phyloP scores from a whole-genome alignment of 306 rosid genomes.

The Medicago ruthenica region DNA sequence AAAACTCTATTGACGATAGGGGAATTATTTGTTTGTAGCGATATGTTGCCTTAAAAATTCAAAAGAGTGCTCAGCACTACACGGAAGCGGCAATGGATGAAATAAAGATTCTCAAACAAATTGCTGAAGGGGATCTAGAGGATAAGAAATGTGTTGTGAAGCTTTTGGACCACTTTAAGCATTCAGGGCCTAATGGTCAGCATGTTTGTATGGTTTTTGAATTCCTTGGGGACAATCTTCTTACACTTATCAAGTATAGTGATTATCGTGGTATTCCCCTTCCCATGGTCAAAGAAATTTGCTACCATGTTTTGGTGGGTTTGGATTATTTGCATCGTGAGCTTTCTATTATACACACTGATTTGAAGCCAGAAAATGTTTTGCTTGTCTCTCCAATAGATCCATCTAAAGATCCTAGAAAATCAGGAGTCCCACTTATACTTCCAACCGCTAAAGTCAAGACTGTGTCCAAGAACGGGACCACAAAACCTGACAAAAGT shows the following conservation, averaged over 20 bases:
- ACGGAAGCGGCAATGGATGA: constrained; percentile 99
- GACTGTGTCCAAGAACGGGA: constrained; percentile 56
- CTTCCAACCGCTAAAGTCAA: constrained; percentile 64
- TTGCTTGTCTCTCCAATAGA: constrained; percentile 83
- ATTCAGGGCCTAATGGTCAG: constrained; percentile 93
- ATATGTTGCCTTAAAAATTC: constrained; percentile 96
- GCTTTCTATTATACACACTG: constrained; percentile 92
- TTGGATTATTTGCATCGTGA: constrained; percentile 95
- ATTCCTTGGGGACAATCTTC: constrained; percentile 92
- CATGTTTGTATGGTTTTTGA: constrained; percentile 98
- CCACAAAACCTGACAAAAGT: constrained; percentile 51
- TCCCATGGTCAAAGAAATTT: constrained; percentile 87
- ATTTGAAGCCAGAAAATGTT: constrained; percentile 96
- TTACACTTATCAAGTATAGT: constrained; percentile 88
- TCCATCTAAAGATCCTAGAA: constrained; percentile 82
- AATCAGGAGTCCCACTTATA: constrained; percentile 70
- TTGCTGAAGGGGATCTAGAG: constrained; percentile 86
- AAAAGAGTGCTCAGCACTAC: constrained; percentile 98
- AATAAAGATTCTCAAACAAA: constrained; percentile 90
- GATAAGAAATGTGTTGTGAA: constrained; percentile 93
- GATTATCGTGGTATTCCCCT: constrained; percentile 84
- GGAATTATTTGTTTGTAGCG: constrained; percentile 54
- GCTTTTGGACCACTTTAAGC: constrained; percentile 96
- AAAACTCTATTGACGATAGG: constrained; percentile 15
- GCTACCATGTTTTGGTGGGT: constrained; percentile 84